Evolutionary conservation across 116 monocot genomes (phyloP).

Genomic region (Iris pallida): DNA sequence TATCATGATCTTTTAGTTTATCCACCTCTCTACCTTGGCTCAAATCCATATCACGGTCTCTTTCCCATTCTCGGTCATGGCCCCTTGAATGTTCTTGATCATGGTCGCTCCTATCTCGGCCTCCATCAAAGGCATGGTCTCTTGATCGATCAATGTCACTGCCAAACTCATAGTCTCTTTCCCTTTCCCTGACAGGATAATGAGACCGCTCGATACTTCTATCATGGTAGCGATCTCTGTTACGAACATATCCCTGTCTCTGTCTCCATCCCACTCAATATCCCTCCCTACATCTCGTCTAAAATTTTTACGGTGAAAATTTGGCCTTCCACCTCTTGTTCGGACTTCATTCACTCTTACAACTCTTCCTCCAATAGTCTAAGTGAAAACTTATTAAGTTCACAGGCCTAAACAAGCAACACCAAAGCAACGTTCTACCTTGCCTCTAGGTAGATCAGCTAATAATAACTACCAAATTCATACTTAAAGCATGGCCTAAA

Average conservation of each 20-base stretch:
- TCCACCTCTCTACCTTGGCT: conserved; percentile 44
- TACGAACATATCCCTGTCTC: conserved; percentile 42
- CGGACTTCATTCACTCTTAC: conserved; percentile 79
- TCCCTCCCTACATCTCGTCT: conserved; percentile 49
- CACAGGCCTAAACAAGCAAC: not conserved
- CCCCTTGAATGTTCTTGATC: conserved; percentile 32
- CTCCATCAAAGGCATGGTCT: conserved; percentile 38
- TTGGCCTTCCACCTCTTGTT: conserved; percentile 59
- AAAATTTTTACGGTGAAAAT: conserved; percentile 57
- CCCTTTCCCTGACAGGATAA: conserved; percentile 34
- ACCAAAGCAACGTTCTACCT: not conserved
- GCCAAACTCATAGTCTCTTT: conserved; percentile 44
- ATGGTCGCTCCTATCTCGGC: conserved; percentile 29
- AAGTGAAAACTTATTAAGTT: conserved; percentile 8
- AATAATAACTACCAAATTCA: too few species aligned
- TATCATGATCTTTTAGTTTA: conserved; percentile 33
- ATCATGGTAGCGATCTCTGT: conserved; percentile 50
- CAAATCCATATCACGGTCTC: conserved; percentile 39
- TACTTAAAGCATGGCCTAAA: too few species aligned
- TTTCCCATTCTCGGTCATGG: conserved; percentile 45
- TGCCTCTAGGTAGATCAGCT: not conserved
- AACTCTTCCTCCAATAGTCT: conserved; percentile 78
- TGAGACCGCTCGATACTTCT: conserved; percentile 38
- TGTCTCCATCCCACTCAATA: conserved; percentile 27
- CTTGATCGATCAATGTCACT: conserved; percentile 43